A percentile compares a stretch with the other conserved stretches of the same genome.
Conservation (phyloP, 768 basidiomycete genomes). For the Amanita brunnescens region DNA sequence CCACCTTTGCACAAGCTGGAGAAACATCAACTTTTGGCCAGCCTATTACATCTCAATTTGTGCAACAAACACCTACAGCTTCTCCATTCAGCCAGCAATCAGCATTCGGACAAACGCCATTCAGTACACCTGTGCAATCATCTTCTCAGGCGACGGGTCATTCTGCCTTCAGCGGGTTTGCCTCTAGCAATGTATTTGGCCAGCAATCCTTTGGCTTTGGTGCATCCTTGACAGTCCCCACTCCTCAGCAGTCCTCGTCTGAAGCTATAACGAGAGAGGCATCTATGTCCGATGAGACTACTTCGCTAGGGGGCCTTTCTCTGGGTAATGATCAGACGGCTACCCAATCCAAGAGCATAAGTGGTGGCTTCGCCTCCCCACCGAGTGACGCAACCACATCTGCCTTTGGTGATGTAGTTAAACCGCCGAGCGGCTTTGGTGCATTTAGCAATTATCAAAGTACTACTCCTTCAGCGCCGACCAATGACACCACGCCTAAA, state of each 20-base stretch:
- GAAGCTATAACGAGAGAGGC: slow-evolving; percentile 34
- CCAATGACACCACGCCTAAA: slow-evolving; percentile 6
- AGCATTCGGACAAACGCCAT: slow-evolving; percentile 19
- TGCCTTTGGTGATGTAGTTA: slow-evolving; percentile 21
- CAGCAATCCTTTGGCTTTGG: slow-evolving; percentile 15
- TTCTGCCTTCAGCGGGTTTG: slow-evolving; percentile 13
- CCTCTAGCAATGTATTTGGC: slow-evolving; percentile 10
- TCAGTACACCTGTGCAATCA: slow-evolving; percentile 16
- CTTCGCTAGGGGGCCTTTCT: slow-evolving; percentile 29
- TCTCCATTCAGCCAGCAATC: slow-evolving; percentile 9
- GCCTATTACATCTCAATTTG: slow-evolving; percentile 16
- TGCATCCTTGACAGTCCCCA: background rate
- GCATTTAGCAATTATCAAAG: slow-evolving; percentile 5
- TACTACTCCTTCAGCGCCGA: background rate
- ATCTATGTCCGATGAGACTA: slow-evolving; percentile 36
- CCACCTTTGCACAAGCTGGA: slow-evolving; percentile 7
- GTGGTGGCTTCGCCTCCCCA: slow-evolving; percentile 20
- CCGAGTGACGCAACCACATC: slow-evolving; percentile 16
- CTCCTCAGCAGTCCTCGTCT: slow-evolving; percentile 14
- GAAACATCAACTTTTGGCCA: slow-evolving; percentile 24
- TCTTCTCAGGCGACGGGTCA: slow-evolving; percentile 12
- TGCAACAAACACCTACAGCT: slow-evolving; percentile 10
- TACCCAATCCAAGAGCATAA: slow-evolving; percentile 16
- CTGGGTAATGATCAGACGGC: slow-evolving; percentile 21
- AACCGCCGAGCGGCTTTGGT: slow-evolving; percentile 19